A percentile compares a stretch with the other conserved stretches of the same genome.
These are phyloP conservation scores for Margaritispora aquatica DNA, from an alignment of 495 filamentous ascomycete species.

Conservation along the genomic window DNA sequence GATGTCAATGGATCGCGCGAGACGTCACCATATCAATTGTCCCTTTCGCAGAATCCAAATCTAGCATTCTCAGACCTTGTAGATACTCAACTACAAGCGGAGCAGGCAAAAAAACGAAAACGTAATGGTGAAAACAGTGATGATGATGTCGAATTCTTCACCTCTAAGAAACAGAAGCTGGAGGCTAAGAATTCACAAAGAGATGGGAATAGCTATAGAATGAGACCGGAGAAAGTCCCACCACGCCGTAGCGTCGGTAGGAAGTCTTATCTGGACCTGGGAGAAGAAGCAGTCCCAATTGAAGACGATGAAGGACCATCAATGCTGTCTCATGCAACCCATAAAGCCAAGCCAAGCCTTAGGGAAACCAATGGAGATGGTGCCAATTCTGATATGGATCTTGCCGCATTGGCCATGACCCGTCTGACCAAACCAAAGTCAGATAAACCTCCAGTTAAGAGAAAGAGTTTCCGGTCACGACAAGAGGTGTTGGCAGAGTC, in stretches of 20 bases:
- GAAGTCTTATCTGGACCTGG: constrained; percentile 17
- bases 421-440: constrained; percentile 7
- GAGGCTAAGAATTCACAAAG: background rate
- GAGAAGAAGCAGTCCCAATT: constrained; percentile 17
- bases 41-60: constrained; percentile 6
- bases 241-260: constrained; percentile 13
- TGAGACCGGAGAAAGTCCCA: constrained; percentile 2
- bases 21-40: background rate
- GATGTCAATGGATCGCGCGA: constrained; percentile 3
- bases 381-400: background rate
- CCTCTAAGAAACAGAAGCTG: constrained; percentile 17
- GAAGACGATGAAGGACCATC: constrained; percentile 14
- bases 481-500: background rate
- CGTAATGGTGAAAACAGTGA: constrained; percentile 4
- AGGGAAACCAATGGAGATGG: background rate
- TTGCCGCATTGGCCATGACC: constrained; percentile 7
- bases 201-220: background rate
- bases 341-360: background rate
- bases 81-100: constrained; percentile 1
- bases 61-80: constrained; percentile 20
- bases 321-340: background rate
- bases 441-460: constrained; percentile 1
- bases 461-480: constrained; percentile 5
- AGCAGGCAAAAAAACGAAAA: constrained; percentile 14
- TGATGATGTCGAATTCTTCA: constrained; percentile 19